These are phyloP conservation scores for Keithomyces neogunnii DNA, from an alignment of 2,329 filamentous ascomycete genomes.

Conservation along the genomic window DNA sequence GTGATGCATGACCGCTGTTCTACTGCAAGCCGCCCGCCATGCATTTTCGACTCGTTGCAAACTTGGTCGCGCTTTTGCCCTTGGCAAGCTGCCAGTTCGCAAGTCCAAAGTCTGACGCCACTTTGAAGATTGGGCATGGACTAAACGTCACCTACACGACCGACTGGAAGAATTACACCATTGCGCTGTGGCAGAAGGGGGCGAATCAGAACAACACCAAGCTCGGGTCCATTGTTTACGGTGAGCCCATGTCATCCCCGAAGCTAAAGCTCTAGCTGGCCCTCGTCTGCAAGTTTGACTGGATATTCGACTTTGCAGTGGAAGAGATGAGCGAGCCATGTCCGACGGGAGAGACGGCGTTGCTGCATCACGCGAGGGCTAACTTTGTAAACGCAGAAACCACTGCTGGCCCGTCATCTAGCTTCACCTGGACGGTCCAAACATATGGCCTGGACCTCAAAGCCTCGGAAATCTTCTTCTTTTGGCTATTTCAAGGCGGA, in stretches of 20 bases:
- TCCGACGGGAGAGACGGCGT: too few species aligned
- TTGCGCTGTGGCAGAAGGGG: not conserved
- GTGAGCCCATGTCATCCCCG: not conserved
- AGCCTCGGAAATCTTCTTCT: not conserved
- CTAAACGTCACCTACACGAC: not conserved
- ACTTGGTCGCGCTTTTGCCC: not conserved
- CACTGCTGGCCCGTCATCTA: not conserved
- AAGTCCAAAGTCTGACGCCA: not conserved
- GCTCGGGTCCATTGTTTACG: not conserved
- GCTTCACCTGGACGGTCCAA: not conserved
- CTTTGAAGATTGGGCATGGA: not conserved
- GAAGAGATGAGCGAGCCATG: too few species aligned
- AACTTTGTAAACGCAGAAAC: not conserved
- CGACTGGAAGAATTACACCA: not conserved
- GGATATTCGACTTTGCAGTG: too few species aligned
- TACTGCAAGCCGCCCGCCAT: not conserved
- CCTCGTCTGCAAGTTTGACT: too few species aligned
- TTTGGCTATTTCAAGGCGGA: not conserved
- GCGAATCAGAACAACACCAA: not conserved
- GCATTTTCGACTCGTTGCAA: not conserved
- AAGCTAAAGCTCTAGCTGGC: too few species aligned
- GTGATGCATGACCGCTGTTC: not conserved
- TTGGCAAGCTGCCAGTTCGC: not conserved
- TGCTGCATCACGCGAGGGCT: too few species aligned
- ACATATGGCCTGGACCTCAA: not conserved